Conservation (phyloP, 495 filamentous ascomycete species). For the Podospora tetraspora region DNA sequence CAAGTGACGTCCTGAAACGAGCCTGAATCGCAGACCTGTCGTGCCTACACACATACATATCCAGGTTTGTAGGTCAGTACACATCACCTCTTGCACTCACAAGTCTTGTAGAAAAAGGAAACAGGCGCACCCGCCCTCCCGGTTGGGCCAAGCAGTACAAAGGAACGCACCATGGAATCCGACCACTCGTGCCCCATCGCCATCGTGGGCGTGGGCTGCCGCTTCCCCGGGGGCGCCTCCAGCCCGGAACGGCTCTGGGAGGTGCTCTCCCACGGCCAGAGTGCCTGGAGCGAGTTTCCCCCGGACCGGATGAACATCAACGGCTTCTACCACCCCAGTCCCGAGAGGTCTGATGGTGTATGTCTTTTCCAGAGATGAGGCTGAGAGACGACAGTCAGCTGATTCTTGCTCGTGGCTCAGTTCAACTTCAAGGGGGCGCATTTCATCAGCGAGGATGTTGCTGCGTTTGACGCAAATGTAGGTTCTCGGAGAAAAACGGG, state of each 20-base stretch:
- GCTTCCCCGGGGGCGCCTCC: constrained; percentile 32
- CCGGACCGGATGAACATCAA: constrained; percentile 30
- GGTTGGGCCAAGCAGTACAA: background rate
- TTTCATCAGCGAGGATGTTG: constrained; percentile 42
- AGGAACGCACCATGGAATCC: background rate
- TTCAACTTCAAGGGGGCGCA: constrained; percentile 25
- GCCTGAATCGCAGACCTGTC: background rate
- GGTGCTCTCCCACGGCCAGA: constrained; percentile 16
- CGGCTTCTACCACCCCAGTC: constrained; percentile 28
- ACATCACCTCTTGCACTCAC: background rate
- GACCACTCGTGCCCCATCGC: constrained; percentile 22
- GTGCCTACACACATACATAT: background rate
- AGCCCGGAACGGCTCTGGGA: constrained; percentile 11
- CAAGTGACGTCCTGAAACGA: background rate
- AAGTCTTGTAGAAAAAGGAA: background rate
- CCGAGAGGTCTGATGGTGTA: constrained; percentile 13
- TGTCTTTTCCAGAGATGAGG: background rate
- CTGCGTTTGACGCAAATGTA: constrained; percentile 40
- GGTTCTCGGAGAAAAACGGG: background rate
- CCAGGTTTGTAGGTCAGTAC: background rate
- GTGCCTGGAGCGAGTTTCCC: constrained; percentile 34
- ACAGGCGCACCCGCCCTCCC: background rate
- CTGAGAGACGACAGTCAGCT: background rate
- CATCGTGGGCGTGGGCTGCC: constrained; percentile 36
- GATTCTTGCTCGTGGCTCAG: constrained; percentile 38